Base-by-base conservation (phyloP, 495 filamentous ascomycete genomes). In the Penicillium malachiteum region DNA sequence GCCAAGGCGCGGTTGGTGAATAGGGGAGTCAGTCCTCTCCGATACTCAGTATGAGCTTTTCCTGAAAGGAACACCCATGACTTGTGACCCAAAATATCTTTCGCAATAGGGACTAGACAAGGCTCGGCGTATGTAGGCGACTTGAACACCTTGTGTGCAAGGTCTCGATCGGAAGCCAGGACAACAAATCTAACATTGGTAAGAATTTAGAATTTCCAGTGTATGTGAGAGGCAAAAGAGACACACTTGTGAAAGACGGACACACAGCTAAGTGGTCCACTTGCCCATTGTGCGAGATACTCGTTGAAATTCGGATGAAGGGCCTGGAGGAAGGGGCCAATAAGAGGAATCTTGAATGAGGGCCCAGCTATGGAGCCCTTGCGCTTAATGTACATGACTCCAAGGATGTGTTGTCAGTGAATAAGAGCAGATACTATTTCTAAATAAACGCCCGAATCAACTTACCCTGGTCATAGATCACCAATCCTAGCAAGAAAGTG, bases 21-120 rank as follows among this genome's bases (percentile, higher is more conserved):
- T 18, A 97, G 80, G 34, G 86, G 87, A 58, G 95, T 93, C 55
- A 97, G 75, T 33, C 92, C 92, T 67, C 93, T 91, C 57, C 92
- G 88, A 72, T 92, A 97, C 63, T 97, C 92, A 54, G 93, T 84
- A 63, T 97, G 92, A 38, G 82, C 83, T 70, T 87, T 92, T 39
- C 92, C 92, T 60, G 96, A 89, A 46, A 97, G 79, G 73, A 97
- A 97, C 3, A 97, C 92, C 90, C 90, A 97, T 73, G 93, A 92
- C 51, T 81, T 86, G 46, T 84, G 82, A 31, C 92, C 88, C 38
- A 97, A 81, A 33, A 97, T 85, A 69, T 96, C 95, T 70, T 88
- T 85, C 33, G 92, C 92, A 46, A 88, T 82, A 71, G 96, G 91
- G 38, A 97, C 92, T 47, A 97, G 86, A 68, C 92, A 96, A 32